Conservation (phyloP, 1,139 yeast species). For the Wickerhamiella infanticola region DNA sequence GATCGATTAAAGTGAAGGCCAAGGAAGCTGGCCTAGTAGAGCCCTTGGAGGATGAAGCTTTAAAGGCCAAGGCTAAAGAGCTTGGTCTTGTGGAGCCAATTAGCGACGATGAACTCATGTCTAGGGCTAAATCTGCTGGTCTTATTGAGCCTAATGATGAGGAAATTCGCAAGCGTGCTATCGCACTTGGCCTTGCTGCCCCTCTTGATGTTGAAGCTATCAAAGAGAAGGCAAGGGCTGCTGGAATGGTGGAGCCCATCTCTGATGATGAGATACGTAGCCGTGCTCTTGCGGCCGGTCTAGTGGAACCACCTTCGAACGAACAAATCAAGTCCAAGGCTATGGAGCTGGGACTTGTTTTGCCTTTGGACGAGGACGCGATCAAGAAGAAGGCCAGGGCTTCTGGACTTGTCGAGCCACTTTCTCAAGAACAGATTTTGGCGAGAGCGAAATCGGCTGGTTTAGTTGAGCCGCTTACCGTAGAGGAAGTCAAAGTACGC, state of each 20-base stretch:
- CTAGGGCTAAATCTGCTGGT: slow-evolving; percentile 5
- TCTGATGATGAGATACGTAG: slow-evolving; percentile 3
- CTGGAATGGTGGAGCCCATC: slow-evolving; percentile 11
- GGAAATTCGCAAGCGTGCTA: slow-evolving; percentile 1
- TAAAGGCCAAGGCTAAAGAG: slow-evolving; percentile 3
- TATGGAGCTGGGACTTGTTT: slow-evolving; percentile 1
- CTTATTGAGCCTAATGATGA: slow-evolving; percentile 2
- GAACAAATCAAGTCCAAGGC: slow-evolving; percentile 8
- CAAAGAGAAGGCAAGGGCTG: slow-evolving; percentile 4
- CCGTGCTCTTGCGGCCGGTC: slow-evolving; percentile 7
- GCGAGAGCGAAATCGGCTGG: slow-evolving; percentile 2
- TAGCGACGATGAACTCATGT: slow-evolving; percentile 5
- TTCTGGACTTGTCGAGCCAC: slow-evolving; percentile 6
- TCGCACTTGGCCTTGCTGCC: slow-evolving; percentile 2
- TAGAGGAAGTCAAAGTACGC: slow-evolving; percentile 5
- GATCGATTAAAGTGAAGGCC: slow-evolving; percentile 16
- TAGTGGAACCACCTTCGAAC: slow-evolving; percentile 3
- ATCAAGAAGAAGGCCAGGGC: slow-evolving; percentile 3
- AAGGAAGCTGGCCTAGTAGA: slow-evolving; percentile 17
- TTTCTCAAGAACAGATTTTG: not conserved
- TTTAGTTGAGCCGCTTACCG: slow-evolving; percentile 3
- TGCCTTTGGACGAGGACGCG: slow-evolving; percentile 1
- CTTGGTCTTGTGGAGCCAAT: slow-evolving; percentile 9
- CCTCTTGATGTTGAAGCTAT: slow-evolving; percentile 6
- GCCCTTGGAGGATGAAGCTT: slow-evolving; percentile 7